Conservation (phyloP, 2,329 filamentous ascomycete genomes). For the Fusarium proliferatum region DNA sequence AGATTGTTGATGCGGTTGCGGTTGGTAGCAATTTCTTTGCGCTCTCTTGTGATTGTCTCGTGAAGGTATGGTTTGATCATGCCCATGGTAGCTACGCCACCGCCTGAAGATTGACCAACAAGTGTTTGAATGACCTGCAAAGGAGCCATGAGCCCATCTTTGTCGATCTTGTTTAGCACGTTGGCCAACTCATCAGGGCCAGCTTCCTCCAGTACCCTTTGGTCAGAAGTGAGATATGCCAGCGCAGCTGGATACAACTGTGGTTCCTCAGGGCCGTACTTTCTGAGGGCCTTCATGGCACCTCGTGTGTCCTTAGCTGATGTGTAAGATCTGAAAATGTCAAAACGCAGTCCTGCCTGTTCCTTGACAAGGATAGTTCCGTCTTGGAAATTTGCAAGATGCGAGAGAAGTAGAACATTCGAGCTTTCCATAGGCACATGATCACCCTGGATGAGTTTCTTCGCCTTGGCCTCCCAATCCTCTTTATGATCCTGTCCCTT, state of each 20-base stretch:
- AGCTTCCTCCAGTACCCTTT: slow-evolving; percentile 83
- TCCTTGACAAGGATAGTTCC: slow-evolving; percentile 94
- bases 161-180: slow-evolving; percentile 87
- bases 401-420: slow-evolving; percentile 91
- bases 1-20: slow-evolving; percentile 85
- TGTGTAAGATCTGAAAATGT: slow-evolving; percentile 97
- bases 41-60: slow-evolving; percentile 88
- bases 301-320: slow-evolving; percentile 90
- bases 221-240: slow-evolving; percentile 90
- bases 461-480: slow-evolving; percentile 91
- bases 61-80: slow-evolving; percentile 95
- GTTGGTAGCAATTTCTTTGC: slow-evolving; percentile 84
- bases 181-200: slow-evolving; percentile 82
- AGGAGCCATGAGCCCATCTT: slow-evolving; percentile 92
- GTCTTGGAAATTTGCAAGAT: slow-evolving; percentile 88
- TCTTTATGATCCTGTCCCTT: slow-evolving; percentile 74
- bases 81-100: slow-evolving; percentile 90
- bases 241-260: slow-evolving; percentile 92
- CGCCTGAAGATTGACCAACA: slow-evolving; percentile 63
- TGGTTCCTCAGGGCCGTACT: slow-evolving; percentile 92
- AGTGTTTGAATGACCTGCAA: slow-evolving; percentile 96
- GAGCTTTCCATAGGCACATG: slow-evolving; percentile 91
- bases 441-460: slow-evolving; percentile 84
- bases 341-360: slow-evolving; percentile 88
- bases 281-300: slow-evolving; percentile 87